Base-by-base conservation (phyloP, 1,284 basidiomycete genomes). In the Neonothopanus nambi region DNA sequence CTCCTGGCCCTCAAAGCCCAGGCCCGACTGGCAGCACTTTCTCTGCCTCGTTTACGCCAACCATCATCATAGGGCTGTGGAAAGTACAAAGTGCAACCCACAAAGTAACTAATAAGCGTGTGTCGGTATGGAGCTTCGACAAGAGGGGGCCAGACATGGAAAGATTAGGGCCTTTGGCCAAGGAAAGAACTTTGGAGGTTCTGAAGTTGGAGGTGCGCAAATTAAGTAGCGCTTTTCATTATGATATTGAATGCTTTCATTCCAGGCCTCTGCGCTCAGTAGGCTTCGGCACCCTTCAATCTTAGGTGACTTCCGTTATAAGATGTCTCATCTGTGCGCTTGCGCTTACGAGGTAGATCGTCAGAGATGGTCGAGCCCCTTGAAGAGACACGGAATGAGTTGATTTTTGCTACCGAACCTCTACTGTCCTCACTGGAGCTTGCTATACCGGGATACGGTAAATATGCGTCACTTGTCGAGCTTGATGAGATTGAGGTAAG, bases 341-440 rank as follows among this genome's bases (percentile, higher is more conserved):
- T 35, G 5, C 20, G 21, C 26, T 54, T 9, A 51, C 33, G 1
- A 15, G 21, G 12, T 23, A 39, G 20, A 24, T 42, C 38, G 35
- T 13, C 59, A 84, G 96, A 99, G 73, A 93, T 98, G 83, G 95
- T 97, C 23, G 96, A 99, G 71, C 95, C 96, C n/a, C 74, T 98
- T 41, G 95, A 98, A 70, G 96, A 99, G 68, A 91, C 94, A 0
- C 79, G 95, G 55, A 86, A 77, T 44, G 91, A 95, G 62, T 75
- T 98, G 43, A 85, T 89, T 18, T 99, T 98, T 64, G 96, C 95
- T 1, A 98, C 96, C 0, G 97, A 99, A 66, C 87, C 87, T 23
- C 74, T 97, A 38, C 72, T 93, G 3, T 88, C 91, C 0, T 90
- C 89, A 3, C 78, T 95, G 20, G 81, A 87, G 44, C 76, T 90